These are phyloP conservation scores for Venturia effusa DNA, from an alignment of 2,329 filamentous ascomycete species.

Conservation along the genomic window DNA sequence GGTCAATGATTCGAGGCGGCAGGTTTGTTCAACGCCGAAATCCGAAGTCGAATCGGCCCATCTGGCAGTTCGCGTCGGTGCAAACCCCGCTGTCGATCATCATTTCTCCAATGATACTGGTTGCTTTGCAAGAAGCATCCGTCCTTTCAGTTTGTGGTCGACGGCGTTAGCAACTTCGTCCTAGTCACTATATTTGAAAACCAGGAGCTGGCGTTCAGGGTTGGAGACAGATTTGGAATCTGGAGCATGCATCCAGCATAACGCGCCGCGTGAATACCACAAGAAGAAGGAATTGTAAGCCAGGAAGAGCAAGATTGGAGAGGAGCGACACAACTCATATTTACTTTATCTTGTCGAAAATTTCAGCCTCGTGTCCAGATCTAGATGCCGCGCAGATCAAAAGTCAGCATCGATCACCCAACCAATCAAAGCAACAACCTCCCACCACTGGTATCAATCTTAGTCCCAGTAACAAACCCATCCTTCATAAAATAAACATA, in stretches of 20 bases:
- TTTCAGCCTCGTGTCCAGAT: not conserved
- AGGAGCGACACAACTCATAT: not conserved
- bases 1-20: not conserved
- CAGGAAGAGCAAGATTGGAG: too few relatives aligned
- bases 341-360: not conserved
- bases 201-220: too few relatives aligned
- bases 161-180: not conserved
- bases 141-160: not conserved
- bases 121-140: not conserved
- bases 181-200: too few relatives aligned
- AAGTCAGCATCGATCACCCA: not conserved
- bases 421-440: constrained; percentile 3
- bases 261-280: not conserved
- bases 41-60: not conserved
- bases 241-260: not conserved
- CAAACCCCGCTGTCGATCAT: not conserved
- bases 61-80: not conserved
- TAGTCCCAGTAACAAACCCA: not conserved
- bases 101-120: not conserved
- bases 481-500: constrained; percentile 10
- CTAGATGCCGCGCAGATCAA: not conserved
- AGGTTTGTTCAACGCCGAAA: not conserved
- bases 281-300: not conserved
- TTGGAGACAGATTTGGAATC: not conserved
- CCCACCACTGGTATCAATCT: constrained; percentile 6